Conservation (phyloP, 2,329 filamentous ascomycete genomes). For the Dissoconium aciculare region DNA sequence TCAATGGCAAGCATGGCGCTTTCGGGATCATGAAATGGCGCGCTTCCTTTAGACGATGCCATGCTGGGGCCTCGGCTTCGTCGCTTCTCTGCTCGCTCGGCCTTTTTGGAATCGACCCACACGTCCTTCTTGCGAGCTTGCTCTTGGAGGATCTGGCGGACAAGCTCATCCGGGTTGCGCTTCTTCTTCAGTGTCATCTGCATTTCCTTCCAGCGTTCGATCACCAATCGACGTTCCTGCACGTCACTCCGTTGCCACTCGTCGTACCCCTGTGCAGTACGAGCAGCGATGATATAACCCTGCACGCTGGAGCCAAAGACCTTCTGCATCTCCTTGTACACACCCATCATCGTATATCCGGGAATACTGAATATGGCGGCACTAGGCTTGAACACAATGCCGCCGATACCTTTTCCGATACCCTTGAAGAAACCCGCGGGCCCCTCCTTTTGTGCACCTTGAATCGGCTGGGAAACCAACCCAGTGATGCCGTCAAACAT, state of each 20-base stretch:
- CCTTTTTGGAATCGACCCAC: slow-evolving; percentile 7
- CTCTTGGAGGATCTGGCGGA: slow-evolving; percentile 29
- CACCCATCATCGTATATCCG: slow-evolving; percentile 63
- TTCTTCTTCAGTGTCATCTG: slow-evolving; percentile 45
- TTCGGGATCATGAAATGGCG: slow-evolving; percentile 7
- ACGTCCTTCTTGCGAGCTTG: slow-evolving; percentile 20
- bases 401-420: slow-evolving; percentile 63
- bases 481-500: slow-evolving; percentile 64
- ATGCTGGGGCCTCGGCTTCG: slow-evolving; percentile 4
- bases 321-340: slow-evolving; percentile 58
- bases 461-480: slow-evolving; percentile 56
- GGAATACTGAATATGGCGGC: slow-evolving; percentile 45
- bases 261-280: slow-evolving; percentile 59
- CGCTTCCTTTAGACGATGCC: slow-evolving; percentile 1
- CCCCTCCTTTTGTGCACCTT: slow-evolving; percentile 49
- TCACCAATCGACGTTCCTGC: slow-evolving; percentile 49
- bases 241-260: slow-evolving; percentile 42
- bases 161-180: slow-evolving; percentile 41
- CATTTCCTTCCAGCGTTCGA: slow-evolving; percentile 49
- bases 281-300: slow-evolving; percentile 65
- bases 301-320: slow-evolving; percentile 54
- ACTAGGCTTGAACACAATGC: slow-evolving; percentile 57
- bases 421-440: slow-evolving; percentile 56
- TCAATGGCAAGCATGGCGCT: slow-evolving; percentile 9
- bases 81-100: slow-evolving; percentile 7